Evolutionary conservation across 208 protist genomes (phyloP).

Genomic region (Porcisia hertigi): DNA sequence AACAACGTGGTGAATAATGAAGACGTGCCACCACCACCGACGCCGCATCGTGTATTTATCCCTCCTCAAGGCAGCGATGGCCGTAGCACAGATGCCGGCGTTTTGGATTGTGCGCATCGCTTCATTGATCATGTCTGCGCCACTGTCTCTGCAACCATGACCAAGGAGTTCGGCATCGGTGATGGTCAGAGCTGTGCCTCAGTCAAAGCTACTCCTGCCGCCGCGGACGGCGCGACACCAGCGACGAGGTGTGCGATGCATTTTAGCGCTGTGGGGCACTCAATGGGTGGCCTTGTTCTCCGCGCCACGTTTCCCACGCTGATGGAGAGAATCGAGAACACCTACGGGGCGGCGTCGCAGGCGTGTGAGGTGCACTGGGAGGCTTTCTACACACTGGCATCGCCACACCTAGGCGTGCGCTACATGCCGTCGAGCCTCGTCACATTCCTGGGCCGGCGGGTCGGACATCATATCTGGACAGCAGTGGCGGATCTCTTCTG

Average conservation of each 20-base stretch:
- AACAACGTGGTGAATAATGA: no score
- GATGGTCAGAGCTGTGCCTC: neutral
- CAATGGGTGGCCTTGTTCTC: slow-evolving; percentile 73
- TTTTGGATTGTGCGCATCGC: slow-evolving; percentile 38
- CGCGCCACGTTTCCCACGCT: slow-evolving; percentile 53
- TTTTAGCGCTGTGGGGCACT: slow-evolving; percentile 54
- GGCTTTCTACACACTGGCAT: slow-evolving; percentile 49
- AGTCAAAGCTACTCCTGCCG: neutral
- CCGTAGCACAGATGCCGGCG: slow-evolving; percentile 39
- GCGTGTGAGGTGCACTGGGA: slow-evolving; percentile 42
- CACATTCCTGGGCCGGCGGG: slow-evolving; percentile 26
- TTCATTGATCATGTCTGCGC: slow-evolving; percentile 25
- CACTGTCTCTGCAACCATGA: neutral
- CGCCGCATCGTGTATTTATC: slow-evolving; percentile 28
- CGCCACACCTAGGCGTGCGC: slow-evolving; percentile 49
- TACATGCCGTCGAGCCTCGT: slow-evolving; percentile 47
- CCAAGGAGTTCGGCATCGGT: neutral
- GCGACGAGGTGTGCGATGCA: slow-evolving; percentile 26
- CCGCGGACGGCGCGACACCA: slow-evolving; percentile 1
- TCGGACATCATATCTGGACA: slow-evolving; percentile 32
- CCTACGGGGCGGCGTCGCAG: neutral
- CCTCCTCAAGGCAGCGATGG: slow-evolving; percentile 32
- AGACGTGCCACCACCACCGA: neutral
- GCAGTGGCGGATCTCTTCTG: slow-evolving; percentile 51
- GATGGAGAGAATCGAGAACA: neutral